Percentiles rank a stretch among this genome's conserved stretches.
Evolutionary conservation across 257 asterid genomes (phyloP).

Genomic region (Apocynum venetum): DNA sequence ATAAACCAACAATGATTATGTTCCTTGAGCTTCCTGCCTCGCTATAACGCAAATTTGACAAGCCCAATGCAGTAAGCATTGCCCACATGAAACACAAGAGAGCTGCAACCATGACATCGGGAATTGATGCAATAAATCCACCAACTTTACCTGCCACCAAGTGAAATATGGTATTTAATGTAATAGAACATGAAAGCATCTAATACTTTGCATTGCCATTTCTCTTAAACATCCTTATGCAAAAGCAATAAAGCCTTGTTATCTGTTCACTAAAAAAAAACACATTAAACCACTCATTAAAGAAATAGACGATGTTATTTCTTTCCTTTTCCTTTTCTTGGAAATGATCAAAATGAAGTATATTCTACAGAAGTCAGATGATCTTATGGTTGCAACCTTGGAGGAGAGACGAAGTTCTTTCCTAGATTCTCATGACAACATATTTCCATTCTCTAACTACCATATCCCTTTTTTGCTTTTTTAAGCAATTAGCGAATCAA

Average conservation of each 20-base stretch:
- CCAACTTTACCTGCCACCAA: conserved; percentile 82
- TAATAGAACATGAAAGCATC: neutral
- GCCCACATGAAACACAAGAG: conserved; percentile 98
- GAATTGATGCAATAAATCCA: conserved; percentile 94
- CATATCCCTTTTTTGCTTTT: neutral
- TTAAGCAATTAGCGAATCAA: neutral
- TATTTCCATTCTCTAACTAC: neutral
- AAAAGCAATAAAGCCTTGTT: neutral
- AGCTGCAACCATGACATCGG: conserved; percentile 91
- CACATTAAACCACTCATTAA: neutral
- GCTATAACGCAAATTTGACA: conserved; percentile 88
- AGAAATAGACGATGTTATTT: neutral
- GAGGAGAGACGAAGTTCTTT: neutral
- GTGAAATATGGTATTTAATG: conserved; percentile 2
- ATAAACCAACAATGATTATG: conserved; percentile 86
- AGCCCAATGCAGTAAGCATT: conserved; percentile 85
- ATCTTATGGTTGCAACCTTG: neutral
- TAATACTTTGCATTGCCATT: neutral
- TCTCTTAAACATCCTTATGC: neutral
- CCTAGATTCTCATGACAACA: neutral
- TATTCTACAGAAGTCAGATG: neutral
- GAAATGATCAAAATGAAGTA: neutral
- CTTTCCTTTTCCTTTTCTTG: neutral
- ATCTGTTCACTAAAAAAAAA: neutral
- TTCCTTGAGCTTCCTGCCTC: conserved; percentile 99